These are phyloP conservation scores for Talaromyces sp. DNA, from an alignment of 2,329 filamentous ascomycete genomes.

Conservation along the genomic window DNA sequence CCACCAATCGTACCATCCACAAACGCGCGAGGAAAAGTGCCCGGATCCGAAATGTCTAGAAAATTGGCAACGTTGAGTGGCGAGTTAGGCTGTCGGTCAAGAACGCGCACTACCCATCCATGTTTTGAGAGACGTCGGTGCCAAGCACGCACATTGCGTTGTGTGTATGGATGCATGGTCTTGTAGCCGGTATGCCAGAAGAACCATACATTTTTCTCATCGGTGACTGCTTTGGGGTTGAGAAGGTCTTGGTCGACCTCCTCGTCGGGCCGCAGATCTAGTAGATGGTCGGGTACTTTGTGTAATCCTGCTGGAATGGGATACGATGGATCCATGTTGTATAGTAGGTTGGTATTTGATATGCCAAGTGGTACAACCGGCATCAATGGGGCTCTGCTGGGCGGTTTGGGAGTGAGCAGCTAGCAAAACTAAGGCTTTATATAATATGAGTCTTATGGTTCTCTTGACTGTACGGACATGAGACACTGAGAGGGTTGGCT, in stretches of 20 bases:
- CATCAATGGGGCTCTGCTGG: background rate
- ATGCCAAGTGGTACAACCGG: background rate
- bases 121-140: slow-evolving; percentile 51
- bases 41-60: slow-evolving; percentile 45
- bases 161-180: slow-evolving; percentile 51
- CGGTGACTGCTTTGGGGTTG: slow-evolving; percentile 37
- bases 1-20: slow-evolving; percentile 49
- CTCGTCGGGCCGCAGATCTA: slow-evolving; percentile 48
- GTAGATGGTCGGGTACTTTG: slow-evolving; percentile 36
- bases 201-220: slow-evolving; percentile 57
- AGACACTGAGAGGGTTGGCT: background rate
- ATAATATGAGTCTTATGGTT: background rate
- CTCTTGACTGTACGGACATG: background rate
- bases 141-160: slow-evolving; percentile 55
- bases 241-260: slow-evolving; percentile 46
- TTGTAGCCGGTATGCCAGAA: slow-evolving; percentile 55
- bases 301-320: slow-evolving; percentile 40
- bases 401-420: background rate
- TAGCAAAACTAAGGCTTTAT: background rate
- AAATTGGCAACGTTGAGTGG: slow-evolving; percentile 50
- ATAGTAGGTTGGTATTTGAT: background rate
- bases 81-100: slow-evolving; percentile 47
- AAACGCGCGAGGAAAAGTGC: slow-evolving; percentile 51
- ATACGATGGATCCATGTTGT: slow-evolving; percentile 15
- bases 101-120: slow-evolving; percentile 54